A percentile compares a stretch with the other conserved stretches of the same genome.
phyloP scores from a whole-genome alignment of 169 alveolate species.

The Eimeria falciformis region DNA sequence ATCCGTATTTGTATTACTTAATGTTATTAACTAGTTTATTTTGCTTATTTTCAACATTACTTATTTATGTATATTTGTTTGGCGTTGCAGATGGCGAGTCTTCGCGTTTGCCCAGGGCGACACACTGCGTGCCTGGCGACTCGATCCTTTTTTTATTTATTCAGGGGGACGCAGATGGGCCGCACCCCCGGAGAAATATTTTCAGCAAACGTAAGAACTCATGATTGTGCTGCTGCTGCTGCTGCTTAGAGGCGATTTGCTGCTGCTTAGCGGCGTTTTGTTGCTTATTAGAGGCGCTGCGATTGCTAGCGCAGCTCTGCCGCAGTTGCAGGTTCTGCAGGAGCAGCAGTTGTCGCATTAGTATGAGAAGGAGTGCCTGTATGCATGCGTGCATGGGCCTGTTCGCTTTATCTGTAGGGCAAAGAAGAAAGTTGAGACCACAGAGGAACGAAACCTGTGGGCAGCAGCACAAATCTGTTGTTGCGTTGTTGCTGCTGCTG shows the following conservation, averaged over 20 bases:
- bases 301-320: not conserved
- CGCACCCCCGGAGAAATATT: slow-evolving; percentile 73
- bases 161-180: slow-evolving; percentile 79
- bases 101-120: slow-evolving; percentile 79
- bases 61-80: not conserved
- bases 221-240: not conserved
- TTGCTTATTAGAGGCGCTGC: not conserved
- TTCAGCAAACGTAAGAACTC: slow-evolving; percentile 61
- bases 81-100: slow-evolving; percentile 73
- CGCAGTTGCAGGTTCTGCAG: not conserved
- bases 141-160: slow-evolving; percentile 78
- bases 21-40: no score
- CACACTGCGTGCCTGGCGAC: slow-evolving; percentile 76
- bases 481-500: not conserved
- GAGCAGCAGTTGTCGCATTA: not conserved
- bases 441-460: slow-evolving; percentile 66
- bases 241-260: not conserved
- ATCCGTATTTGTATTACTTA: no score
- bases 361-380: not conserved
- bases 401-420: slow-evolving; percentile 8
- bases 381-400: not conserved
- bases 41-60: no score
- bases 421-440: slow-evolving; percentile 52
- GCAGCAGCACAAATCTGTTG: slow-evolving; percentile 3
- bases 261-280: not conserved